Evolutionary conservation across 2,329 filamentous ascomycete species (phyloP), one percentile per base, ranked within the genome.

Genomic region (Hypoxylon sp.): DNA sequence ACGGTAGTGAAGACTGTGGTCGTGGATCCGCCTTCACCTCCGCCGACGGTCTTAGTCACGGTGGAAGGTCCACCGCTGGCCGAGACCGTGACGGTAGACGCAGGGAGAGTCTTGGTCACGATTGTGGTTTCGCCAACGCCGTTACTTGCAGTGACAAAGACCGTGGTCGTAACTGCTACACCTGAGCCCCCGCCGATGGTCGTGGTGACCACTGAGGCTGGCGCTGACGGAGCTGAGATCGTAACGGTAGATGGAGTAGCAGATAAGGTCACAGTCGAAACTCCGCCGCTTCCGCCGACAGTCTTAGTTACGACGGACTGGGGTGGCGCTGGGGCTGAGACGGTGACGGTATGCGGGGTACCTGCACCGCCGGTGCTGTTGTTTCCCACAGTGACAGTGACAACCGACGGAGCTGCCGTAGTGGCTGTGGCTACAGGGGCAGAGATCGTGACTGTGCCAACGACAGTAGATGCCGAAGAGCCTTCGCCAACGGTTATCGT

Each of bases 231-330:
- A 60, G 32, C 49, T 59, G 52, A 50, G 25, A 46, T n/a, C 19
- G 49, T 53, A 2, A 63, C 36, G 3, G 61, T 58, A 25, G 57
- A 43, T 30, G 57, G 46, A 11, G 21, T 34, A 2, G 55, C 45
- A 14, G 52, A 51, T 10, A 45, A n/a, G 2, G 58, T 46, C 6
- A 56, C 25, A 13, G 38, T 56, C 3, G 52, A 34, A 41, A 2
- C 36, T 14, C 53, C 46, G 30, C 49, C 55, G 6, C 61, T 14
- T 53, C 38, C 52, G 38, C 60, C 63, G 13, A 67, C 67, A 14
- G 67, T 65, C 63, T 73, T 66, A 17, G 70, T 72, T 36, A 73
- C 63, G 7, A 60, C 53, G 7, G 58, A 49, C 43, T 52, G 48
- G 6, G 43, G 17, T 17, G 52, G 59, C 5, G 32, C 49, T 13